These are phyloP conservation scores for Begonia loranthoides DNA, from an alignment of 306 rosid genomes.

Conservation along the genomic window DNA sequence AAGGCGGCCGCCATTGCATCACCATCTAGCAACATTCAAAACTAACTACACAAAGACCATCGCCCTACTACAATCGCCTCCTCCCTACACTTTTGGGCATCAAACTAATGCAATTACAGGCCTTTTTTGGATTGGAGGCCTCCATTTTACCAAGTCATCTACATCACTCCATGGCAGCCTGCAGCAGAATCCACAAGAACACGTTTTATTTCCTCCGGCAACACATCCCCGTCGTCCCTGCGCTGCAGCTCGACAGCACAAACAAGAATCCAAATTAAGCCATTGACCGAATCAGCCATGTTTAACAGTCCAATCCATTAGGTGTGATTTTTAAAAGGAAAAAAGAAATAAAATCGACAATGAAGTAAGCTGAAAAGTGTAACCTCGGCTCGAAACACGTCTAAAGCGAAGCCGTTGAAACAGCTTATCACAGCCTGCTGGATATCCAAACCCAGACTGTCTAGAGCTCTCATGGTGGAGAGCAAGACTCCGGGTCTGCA, in stretches of 20 bases:
- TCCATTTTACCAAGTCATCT: conserved; percentile 5
- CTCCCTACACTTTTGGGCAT: too few relatives aligned
- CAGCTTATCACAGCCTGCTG: conserved; percentile 98
- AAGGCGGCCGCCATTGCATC: too few relatives aligned
- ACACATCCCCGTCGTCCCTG: conserved; percentile 72
- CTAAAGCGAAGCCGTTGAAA: conserved; percentile 94
- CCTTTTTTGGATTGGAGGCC: too few relatives aligned
- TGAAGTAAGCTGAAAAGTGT: conserved; percentile 10
- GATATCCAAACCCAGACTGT: conserved; percentile 81
- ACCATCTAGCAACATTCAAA: too few relatives aligned
- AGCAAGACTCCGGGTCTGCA: conserved; percentile 88
- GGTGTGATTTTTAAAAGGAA: not conserved
- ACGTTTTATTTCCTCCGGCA: conserved; percentile 77
- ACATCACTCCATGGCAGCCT: conserved; percentile 51
- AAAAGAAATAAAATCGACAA: not conserved
- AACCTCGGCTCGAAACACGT: conserved; percentile 94
- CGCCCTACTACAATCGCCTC: too few relatives aligned
- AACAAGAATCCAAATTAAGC: conserved; percentile 6
- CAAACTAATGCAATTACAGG: too few relatives aligned
- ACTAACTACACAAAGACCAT: too few relatives aligned
- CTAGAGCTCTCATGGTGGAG: conserved; percentile 83
- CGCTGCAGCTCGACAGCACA: conserved; percentile 56
- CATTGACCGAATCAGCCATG: not conserved
- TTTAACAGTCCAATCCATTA: not conserved
- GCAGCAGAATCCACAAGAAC: conserved; percentile 64